These are phyloP conservation scores for Protomyces inundatus DNA, from an alignment of 1,139 yeast genomes.

Conservation along the genomic window DNA sequence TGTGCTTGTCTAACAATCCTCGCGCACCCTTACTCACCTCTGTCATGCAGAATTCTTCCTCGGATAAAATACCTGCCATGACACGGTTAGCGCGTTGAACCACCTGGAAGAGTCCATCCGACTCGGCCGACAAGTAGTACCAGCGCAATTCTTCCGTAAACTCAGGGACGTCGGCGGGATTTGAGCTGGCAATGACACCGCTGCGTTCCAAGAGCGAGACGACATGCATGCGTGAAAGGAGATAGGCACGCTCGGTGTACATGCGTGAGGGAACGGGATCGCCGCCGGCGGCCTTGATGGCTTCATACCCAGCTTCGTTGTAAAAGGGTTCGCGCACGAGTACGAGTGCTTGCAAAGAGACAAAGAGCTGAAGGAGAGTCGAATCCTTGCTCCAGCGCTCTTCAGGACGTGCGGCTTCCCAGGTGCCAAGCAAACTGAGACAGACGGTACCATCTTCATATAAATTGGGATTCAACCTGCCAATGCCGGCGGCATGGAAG, in stretches of 20 bases:
- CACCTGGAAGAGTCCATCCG: background rate
- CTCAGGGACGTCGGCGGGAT: background rate
- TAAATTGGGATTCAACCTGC: constrained; percentile 32
- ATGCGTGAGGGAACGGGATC: constrained; percentile 29
- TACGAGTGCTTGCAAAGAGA: constrained; percentile 31
- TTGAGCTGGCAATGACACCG: background rate
- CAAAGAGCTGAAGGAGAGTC: constrained; percentile 30
- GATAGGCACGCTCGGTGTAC: constrained; percentile 31
- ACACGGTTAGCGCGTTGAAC: background rate
- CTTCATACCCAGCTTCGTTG: constrained; percentile 32
- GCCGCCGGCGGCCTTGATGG: constrained; percentile 28
- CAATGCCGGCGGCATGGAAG: constrained; percentile 32
- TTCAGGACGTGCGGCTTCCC: constrained; percentile 30
- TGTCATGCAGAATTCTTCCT: background rate
- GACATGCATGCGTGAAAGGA: constrained; percentile 26
- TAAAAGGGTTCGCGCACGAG: constrained; percentile 32
- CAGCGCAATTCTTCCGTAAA: background rate
- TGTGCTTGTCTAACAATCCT: background rate
- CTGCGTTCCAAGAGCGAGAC: background rate
- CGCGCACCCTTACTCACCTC: background rate
- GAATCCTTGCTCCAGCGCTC: constrained; percentile 31
- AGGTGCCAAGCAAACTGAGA: constrained; percentile 32
- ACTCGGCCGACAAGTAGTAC: background rate
- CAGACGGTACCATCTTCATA: constrained; percentile 33
- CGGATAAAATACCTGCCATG: background rate